Conservation (phyloP, 2,329 filamentous ascomycete species). For the Fusarium sp. region DNA sequence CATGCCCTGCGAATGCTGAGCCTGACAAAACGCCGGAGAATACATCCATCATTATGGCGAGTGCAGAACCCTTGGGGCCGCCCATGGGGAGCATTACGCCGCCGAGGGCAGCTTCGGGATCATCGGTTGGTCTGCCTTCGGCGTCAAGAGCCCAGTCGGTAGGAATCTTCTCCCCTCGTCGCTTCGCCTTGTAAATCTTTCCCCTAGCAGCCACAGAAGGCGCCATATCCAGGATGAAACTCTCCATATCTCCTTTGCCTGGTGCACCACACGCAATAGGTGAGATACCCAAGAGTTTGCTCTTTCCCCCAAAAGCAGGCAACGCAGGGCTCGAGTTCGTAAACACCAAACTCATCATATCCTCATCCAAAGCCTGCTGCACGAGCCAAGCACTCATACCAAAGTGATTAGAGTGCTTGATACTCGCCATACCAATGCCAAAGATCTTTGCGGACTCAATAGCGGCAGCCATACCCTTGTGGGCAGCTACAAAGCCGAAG, state of each 20-base stretch:
- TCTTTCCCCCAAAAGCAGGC: conserved; percentile 75
- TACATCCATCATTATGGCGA: conserved; percentile 90
- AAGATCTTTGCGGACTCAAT: conserved; percentile 72
- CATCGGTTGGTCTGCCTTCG: conserved; percentile 76
- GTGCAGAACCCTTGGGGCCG: conserved; percentile 81
- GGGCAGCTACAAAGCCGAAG: conserved; percentile 80
- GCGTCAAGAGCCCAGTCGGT: conserved; percentile 79
- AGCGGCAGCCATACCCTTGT: conserved; percentile 73
- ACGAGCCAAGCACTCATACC: conserved; percentile 87
- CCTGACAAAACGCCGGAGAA: conserved; percentile 84
- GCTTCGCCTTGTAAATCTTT: conserved; percentile 77
- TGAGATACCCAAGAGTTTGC: conserved; percentile 78
- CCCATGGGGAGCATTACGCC: conserved; percentile 90
- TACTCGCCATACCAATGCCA: conserved; percentile 80
- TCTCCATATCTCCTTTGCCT: conserved; percentile 61
- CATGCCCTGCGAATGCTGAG: conserved; percentile 81
- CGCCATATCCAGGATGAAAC: conserved; percentile 82
- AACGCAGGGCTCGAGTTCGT: conserved; percentile 79
- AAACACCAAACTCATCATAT: conserved; percentile 77
- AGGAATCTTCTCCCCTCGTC: conserved; percentile 77
- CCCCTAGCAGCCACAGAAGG: conserved; percentile 76
- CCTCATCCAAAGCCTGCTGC: conserved; percentile 78
- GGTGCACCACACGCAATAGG: conserved; percentile 83
- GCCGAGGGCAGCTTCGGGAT: conserved; percentile 76
- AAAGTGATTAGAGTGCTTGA: conserved; percentile 84